Base-by-base conservation (phyloP, 2,329 filamentous ascomycete genomes). In the Ophiostoma quercus region DNA sequence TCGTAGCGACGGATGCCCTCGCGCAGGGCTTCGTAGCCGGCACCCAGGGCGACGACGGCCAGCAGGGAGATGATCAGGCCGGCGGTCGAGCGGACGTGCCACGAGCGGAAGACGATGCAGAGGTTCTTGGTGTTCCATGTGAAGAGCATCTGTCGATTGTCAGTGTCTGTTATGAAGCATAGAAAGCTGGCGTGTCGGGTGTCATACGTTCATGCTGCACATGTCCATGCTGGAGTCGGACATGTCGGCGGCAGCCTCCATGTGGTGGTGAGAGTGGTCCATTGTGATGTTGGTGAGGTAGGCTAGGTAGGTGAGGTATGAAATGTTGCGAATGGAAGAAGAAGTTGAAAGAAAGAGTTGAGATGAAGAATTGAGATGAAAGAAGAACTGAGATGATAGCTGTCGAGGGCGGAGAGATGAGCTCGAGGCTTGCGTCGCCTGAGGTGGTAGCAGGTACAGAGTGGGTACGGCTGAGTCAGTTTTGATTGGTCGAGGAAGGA, bases 81-180 rank as follows among this genome's bases (percentile, higher is more conserved):
- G 68, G 86, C 76, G 2, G 89, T 88, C 72, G 89, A 88, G 72
- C 85, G 88, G 79, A 99, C 82, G 81, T 92, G 94, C 95, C 95
- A 99, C 80, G 89, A 88, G 75, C 85, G 86, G 84, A 98, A 99
- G 79, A 99, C 87, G 80, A 99, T 96, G 85, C 95, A 99, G 74
- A 99, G 92, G 81, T 98, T 91, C 70, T 85, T 87, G 2, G 94
- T 94, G 79, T 93, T 88, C 94, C 94, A 99, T 72, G 93, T 98
- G 83, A 99, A 99, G 74, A 98, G 88, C 94, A 97, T 98, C 93
- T 97, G 75, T 25, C 34, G 54, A 34, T 39, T 19, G 62, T 63
- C 12, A 6, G 3, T 22, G 22, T 0, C 11, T 5, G 47, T 12
- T 5, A 12, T 22, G 16, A 32, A 5, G 22, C 7, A 29, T 11